These are phyloP conservation scores for Amanita rubescens DNA, from an alignment of 768 basidiomycete genomes.

Conservation along the genomic window DNA sequence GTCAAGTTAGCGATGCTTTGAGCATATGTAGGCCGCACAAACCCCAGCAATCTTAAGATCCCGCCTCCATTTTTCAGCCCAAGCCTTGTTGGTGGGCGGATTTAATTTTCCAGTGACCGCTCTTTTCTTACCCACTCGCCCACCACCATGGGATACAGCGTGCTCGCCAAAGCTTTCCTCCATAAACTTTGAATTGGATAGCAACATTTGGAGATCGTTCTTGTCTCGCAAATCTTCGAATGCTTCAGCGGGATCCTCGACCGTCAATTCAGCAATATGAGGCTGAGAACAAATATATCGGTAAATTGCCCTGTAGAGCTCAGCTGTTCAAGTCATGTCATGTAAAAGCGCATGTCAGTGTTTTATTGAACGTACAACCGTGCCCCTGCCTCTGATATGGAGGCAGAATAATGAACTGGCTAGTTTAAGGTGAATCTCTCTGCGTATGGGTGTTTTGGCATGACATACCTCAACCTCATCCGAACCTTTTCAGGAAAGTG, in stretches of 20 bases:
- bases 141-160: slow-evolving; percentile 41
- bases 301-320: slow-evolving; percentile 84
- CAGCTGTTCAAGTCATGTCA: slow-evolving; percentile 39
- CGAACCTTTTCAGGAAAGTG: slow-evolving; percentile 89
- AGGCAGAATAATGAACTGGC: slow-evolving; percentile 90
- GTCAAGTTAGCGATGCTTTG: slow-evolving; percentile 2
- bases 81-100: slow-evolving; percentile 68
- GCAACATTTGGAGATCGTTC: slow-evolving; percentile 78
- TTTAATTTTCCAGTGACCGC: slow-evolving; percentile 53
- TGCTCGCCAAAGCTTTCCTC: slow-evolving; percentile 55
- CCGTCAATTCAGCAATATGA: slow-evolving; percentile 83
- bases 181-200: slow-evolving; percentile 57
- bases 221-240: slow-evolving; percentile 96
- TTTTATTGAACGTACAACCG: slow-evolving; percentile 69
- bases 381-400: slow-evolving; percentile 88
- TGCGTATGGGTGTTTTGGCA: not conserved
- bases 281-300: slow-evolving; percentile 59
- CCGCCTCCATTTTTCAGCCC: slow-evolving; percentile 74
- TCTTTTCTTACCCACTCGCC: slow-evolving; percentile 32
- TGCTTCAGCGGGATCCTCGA: slow-evolving; percentile 97
- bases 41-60: slow-evolving; percentile 90
- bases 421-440: slow-evolving; percentile 25
- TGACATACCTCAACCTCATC: slow-evolving; percentile 70
- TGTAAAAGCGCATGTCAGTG: not conserved
- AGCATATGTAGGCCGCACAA: slow-evolving; percentile 15